These are phyloP conservation scores for Phytophthora niederhauseri DNA, from an alignment of 352 stramenopile genomes.

Conservation along the genomic window DNA sequence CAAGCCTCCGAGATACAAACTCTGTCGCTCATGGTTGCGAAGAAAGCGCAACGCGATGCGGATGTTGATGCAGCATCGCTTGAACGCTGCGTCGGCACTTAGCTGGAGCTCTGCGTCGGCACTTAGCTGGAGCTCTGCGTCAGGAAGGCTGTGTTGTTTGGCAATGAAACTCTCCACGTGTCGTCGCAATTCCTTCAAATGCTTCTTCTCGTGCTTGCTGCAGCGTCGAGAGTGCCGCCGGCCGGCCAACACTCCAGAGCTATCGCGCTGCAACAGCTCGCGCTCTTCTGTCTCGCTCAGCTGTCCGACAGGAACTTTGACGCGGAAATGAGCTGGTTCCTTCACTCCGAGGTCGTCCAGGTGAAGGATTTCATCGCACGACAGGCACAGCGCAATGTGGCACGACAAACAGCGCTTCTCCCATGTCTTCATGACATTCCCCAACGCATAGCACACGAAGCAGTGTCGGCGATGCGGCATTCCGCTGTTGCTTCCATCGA, in stretches of 20 bases:
- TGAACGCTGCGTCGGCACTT: constrained; percentile 23
- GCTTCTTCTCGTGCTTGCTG: constrained; percentile 29
- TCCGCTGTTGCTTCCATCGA: background rate
- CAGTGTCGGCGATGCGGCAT: constrained; percentile 22
- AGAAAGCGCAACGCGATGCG: constrained; percentile 34
- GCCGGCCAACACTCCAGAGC: background rate
- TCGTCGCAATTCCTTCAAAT: constrained; percentile 31
- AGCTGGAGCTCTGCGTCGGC: too few relatives aligned
- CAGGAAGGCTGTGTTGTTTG: constrained; percentile 5
- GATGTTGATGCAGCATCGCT: constrained; percentile 27
- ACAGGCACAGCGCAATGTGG: constrained; percentile 43
- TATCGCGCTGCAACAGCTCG: background rate
- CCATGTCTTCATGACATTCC: constrained; percentile 6
- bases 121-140: constrained; percentile 7
- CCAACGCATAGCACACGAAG: constrained; percentile 42
- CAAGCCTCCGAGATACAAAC: constrained; percentile 21
- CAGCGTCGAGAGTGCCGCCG: constrained; percentile 2
- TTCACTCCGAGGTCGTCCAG: constrained; percentile 68
- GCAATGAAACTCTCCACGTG: constrained; percentile 37
- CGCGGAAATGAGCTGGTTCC: constrained; percentile 52
- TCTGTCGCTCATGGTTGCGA: constrained; percentile 33
- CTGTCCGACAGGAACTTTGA: constrained; percentile 28
- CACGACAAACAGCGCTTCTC: constrained; percentile 58
- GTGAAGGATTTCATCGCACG: constrained; percentile 59
- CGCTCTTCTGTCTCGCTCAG: constrained; percentile 1